Percentiles rank a stretch among this genome's conserved stretches.
These are phyloP conservation scores for Termitomyces eurrhizus DNA, from an alignment of 768 basidiomycete genomes.

Conservation along the genomic window DNA sequence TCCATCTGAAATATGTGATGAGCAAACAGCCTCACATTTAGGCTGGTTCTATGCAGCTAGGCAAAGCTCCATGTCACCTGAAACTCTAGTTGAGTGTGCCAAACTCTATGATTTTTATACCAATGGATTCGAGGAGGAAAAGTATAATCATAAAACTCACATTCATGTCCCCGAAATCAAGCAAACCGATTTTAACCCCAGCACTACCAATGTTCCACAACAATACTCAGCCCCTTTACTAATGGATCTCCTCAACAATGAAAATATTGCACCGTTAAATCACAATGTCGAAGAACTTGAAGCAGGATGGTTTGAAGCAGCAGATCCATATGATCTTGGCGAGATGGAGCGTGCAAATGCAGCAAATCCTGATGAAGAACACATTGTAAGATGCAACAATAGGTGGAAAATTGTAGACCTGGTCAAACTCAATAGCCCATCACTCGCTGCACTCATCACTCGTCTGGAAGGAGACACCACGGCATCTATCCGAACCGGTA, in stretches of 20 bases:
- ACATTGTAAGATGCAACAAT: conserved; percentile 1
- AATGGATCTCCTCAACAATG: conserved; percentile 1
- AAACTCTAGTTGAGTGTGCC: not conserved
- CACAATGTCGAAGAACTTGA: not conserved
- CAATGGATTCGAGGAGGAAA: not conserved
- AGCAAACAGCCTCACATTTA: not conserved
- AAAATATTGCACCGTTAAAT: conserved; percentile 1
- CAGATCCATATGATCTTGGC: conserved; percentile 4
- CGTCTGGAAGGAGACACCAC: not conserved
- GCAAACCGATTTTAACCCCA: not conserved
- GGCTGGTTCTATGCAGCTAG: not conserved
- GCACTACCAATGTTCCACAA: not conserved
- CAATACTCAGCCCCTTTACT: not conserved
- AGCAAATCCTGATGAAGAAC: not conserved
- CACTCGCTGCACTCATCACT: not conserved
- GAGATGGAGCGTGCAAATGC: not conserved
- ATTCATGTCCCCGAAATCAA: not conserved
- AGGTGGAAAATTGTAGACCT: conserved; percentile 1
- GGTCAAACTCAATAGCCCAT: not conserved
- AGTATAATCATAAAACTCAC: not conserved
- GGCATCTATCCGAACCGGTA: not conserved
- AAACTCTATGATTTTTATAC: conserved; percentile 1
- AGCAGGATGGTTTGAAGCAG: not conserved
- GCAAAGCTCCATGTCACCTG: not conserved
- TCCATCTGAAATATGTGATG: not conserved